phyloP scores from a whole-genome alignment of 2,329 filamentous ascomycete species.

The Blumeria graminis region DNA sequence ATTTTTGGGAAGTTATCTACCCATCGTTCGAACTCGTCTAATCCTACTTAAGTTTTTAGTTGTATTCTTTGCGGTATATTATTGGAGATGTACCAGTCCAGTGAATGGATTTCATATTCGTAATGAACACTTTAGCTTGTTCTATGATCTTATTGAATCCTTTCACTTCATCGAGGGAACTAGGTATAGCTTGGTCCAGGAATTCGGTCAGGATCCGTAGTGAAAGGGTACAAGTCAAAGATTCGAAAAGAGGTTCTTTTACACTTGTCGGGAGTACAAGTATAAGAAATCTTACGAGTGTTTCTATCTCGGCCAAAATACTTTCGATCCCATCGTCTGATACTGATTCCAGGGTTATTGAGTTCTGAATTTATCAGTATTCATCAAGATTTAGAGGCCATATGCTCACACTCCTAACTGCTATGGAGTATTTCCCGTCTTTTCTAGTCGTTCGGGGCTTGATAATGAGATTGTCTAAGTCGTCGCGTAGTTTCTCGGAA shows the following conservation, averaged over 20 bases:
- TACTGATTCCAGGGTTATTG: constrained; percentile 19
- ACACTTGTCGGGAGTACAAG: constrained; percentile 28
- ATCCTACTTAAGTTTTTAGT: constrained; percentile 5
- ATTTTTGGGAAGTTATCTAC: constrained; percentile 53
- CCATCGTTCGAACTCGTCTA: constrained; percentile 51
- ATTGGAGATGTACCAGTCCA: constrained; percentile 25
- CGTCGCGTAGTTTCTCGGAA: constrained; percentile 35
- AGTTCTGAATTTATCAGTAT: constrained; percentile 16
- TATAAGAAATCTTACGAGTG: constrained; percentile 26
- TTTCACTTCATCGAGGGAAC: constrained; percentile 44
- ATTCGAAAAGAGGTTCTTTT: constrained; percentile 34
- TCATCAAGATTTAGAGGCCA: neutral
- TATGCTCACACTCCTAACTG: no score
- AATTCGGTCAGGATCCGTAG: constrained; percentile 46
- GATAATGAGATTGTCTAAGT: constrained; percentile 35
- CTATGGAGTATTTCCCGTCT: constrained; percentile 5
- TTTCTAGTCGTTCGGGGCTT: constrained; percentile 29
- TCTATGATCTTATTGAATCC: constrained; percentile 49
- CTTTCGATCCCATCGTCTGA: constrained; percentile 23
- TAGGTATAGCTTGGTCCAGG: constrained; percentile 54
- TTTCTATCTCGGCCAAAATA: constrained; percentile 29
- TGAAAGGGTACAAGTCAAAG: constrained; percentile 46
- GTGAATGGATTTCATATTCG: constrained; percentile 31
- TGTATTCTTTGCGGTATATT: neutral
- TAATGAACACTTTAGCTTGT: constrained; percentile 37